Evolutionary conservation across 495 filamentous ascomycete genomes (phyloP), one percentile per base, ranked within the genome.

Genomic region (Pseudoneurospora amorphoporcata): DNA sequence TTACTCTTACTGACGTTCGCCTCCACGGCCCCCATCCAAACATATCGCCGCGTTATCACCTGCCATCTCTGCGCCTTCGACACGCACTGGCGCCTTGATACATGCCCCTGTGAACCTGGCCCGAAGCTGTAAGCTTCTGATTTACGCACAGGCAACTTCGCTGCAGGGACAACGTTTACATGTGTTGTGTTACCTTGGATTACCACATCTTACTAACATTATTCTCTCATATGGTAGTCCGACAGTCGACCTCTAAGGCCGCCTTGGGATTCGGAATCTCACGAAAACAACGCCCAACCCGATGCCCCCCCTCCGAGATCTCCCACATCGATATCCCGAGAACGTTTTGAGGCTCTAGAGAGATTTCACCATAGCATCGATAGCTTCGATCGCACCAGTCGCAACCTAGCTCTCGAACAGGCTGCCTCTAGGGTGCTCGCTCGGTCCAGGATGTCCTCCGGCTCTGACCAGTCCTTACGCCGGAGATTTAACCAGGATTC

Each of bases 401-500:
- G 72, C 61, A 71, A 72, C 71, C 41, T 76, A 38, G 43, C 42
- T 29, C 45, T 65, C n/a, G 35, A 65, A 32, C 69, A 16, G 38
- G 41, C 69, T 70, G 70, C 70, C 29, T 39, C 45, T 16, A n/a
- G 29, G 37, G 61, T 68, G 19, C 53, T 72, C 61, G 39, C 70
- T 75, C 39, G 58, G 69, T 39, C 70, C 76, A 80, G 75, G 53
- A 84, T 85, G 82, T 79, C 83, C 70, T 78, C 80, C 47, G 80
- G 81, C 65, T 78, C 79, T 37, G 78, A 76, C 69, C 65, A 76
- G 43, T 80, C 81, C 53, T 70, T 77, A 45, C 81, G 76, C 69
- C 79, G 76, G 74, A 79, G 79, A 75, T 80, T 80, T 70, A 79
- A 76, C 47, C 79, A 80, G 43, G 82, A 82, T n/a, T 75, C 79